These are phyloP conservation scores for Tetrapisispora nanseiensis DNA, from an alignment of 805 yeast genomes.

Conservation along the genomic window DNA sequence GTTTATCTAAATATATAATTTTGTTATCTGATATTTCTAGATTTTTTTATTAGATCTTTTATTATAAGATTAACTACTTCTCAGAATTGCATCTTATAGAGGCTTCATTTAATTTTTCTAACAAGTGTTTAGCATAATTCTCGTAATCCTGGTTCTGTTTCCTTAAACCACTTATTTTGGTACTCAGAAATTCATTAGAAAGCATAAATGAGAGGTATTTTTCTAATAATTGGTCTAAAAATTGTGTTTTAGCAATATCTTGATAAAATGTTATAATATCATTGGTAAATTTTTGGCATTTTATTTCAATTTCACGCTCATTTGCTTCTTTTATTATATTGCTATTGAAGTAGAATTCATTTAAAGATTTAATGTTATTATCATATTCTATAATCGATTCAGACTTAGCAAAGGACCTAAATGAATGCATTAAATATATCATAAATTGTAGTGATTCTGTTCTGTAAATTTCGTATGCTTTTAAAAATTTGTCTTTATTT, in stretches of 20 bases:
- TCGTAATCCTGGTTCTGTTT: constrained; percentile 13
- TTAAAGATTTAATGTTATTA: constrained; percentile 11
- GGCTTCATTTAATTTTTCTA: constrained; percentile 6
- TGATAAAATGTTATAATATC: constrained; percentile 9
- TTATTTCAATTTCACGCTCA: constrained; percentile 3
- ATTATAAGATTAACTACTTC: not conserved
- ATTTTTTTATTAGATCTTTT: too few relatives aligned
- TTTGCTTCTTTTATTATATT: constrained; percentile 2
- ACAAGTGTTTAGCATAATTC: constrained; percentile 8
- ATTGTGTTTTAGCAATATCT: constrained; percentile 14
- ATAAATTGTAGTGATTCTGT: constrained; percentile 21
- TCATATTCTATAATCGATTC: constrained; percentile 15
- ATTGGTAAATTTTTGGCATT: constrained; percentile 1
- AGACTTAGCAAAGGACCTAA: constrained; percentile 13
- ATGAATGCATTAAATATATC: constrained; percentile 22
- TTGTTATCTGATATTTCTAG: too few relatives aligned
- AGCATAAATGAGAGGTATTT: constrained; percentile 16
- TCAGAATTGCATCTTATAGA: not conserved
- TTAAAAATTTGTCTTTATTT: constrained; percentile 9
- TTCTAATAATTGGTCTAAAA: constrained; percentile 17
- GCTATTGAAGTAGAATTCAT: constrained; percentile 1
- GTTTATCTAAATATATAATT: too few relatives aligned
- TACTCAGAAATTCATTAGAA: constrained; percentile 17
- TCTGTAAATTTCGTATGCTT: constrained; percentile 15
- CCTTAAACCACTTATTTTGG: constrained; percentile 14